Evolutionary conservation across 1,284 basidiomycete genomes (phyloP), one percentile per base, ranked within the genome.

Genomic region (Rhodotorula glutinis): DNA sequence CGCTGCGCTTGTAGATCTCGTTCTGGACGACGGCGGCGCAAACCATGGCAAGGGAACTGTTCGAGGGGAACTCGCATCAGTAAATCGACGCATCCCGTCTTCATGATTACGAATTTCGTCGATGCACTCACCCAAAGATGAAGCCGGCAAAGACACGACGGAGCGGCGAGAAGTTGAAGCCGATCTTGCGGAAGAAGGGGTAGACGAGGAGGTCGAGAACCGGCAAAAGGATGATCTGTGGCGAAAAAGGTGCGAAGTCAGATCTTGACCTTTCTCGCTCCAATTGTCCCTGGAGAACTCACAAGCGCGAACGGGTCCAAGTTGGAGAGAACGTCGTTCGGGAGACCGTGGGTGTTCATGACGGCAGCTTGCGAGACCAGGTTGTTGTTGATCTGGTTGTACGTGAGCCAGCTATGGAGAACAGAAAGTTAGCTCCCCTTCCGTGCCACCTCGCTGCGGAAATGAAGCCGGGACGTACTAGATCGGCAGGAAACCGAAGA

Each of bases 131-230:
- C 9, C 65, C 75, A 2, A 83, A 82, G 73, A 83, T 79, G 82
- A 94, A 93, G 11, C 92, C 92, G 40, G 83, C 81, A 0, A 85
- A 83, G 70, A 94, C 89, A 75, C 85, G 87, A 79, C 86, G 88
- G 68, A 92, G 79, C 0, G 89, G 84, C 25, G 82, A 85, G 77
- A 92, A 89, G 77, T 85, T 85, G 79, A 89, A 80, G 13, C 86
- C 86, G 10, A 77, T 69, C 59, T 85, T 83, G n/a, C 84, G 83
- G 16, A 92, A 79, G n/a, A 78, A 80, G 23, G 91, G 91, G 80
- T 93, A 93, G 73, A 90, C 40, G 30, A 77, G 55, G 7, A 77
- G 55, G 62, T 80, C 78, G 58, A 77, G 70, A 53, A 80, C 44
- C 51, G 78, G 76, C 52, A 79, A 75, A 55, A 79, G 72, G 67